A percentile compares a stretch with the other conserved stretches of the same genome.
Evolutionary conservation across 2,329 filamentous ascomycete genomes (phyloP).

Genomic region (Paecilomyces dactylethromorphus): DNA sequence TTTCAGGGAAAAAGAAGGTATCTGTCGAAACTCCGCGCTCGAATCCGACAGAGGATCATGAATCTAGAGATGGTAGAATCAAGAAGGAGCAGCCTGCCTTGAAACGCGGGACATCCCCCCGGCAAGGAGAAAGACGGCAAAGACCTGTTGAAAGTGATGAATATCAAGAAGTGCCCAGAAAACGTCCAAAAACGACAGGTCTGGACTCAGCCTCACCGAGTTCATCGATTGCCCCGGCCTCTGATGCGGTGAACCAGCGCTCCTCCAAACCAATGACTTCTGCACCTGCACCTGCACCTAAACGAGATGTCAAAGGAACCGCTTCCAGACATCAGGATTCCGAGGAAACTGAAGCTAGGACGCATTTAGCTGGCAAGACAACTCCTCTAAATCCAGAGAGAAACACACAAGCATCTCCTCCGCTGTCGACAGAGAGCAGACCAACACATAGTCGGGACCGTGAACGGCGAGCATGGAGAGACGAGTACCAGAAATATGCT

Average conservation of each 20-base stretch:
- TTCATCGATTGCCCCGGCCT: slow-evolving; percentile 24
- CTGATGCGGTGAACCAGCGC: slow-evolving; percentile 26
- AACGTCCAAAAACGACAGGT: slow-evolving; percentile 24
- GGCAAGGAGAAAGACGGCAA: slow-evolving; percentile 14
- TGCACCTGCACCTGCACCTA: slow-evolving; percentile 41
- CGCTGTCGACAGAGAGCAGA: slow-evolving; percentile 16
- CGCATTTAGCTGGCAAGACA: slow-evolving; percentile 27
- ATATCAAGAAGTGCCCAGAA: slow-evolving; percentile 19
- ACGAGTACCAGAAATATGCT: slow-evolving; percentile 36
- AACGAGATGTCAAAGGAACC: slow-evolving; percentile 33
- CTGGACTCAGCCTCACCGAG: background rate
- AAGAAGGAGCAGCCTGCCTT: slow-evolving; percentile 9
- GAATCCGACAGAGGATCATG: slow-evolving; percentile 16
- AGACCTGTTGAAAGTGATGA: slow-evolving; percentile 18
- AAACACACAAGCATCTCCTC: slow-evolving; percentile 20
- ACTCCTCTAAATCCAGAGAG: slow-evolving; percentile 18
- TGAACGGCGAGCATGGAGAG: slow-evolving; percentile 37
- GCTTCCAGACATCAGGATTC: slow-evolving; percentile 35
- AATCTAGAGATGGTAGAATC: slow-evolving; percentile 11
- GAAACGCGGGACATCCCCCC: slow-evolving; percentile 11
- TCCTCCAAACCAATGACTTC: slow-evolving; percentile 21
- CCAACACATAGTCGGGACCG: slow-evolving; percentile 18
- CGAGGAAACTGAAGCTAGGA: slow-evolving; percentile 32
- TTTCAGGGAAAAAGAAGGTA: slow-evolving; percentile 31
- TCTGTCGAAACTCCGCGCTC: slow-evolving; percentile 16